A percentile compares a stretch with the other conserved stretches of the same genome.
Evolutionary conservation across 805 yeast genomes (phyloP).

Genomic region (Teunomyces aglyptinius): DNA sequence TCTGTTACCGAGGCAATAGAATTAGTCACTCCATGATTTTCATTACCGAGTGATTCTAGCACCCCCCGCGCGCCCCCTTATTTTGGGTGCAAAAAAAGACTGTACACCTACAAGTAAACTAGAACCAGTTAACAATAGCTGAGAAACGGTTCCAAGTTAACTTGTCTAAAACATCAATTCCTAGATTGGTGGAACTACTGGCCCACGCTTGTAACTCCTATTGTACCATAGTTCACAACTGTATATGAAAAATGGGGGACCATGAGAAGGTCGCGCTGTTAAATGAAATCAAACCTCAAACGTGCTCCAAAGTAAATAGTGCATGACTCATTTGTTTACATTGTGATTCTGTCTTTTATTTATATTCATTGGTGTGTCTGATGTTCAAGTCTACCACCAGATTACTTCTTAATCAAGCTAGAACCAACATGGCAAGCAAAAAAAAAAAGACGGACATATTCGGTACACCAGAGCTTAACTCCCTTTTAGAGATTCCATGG

Average conservation of each 20-base stretch:
- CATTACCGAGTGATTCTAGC: too few species aligned
- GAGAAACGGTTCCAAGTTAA: too few species aligned
- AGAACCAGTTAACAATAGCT: too few species aligned
- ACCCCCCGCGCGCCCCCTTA: neutral
- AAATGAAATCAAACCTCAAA: neutral
- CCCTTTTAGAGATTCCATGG: constrained; percentile 22
- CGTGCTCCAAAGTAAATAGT: neutral
- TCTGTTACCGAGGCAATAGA: too few species aligned
- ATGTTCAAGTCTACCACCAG: neutral
- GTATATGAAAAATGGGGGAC: neutral
- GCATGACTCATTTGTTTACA: constrained; percentile 1
- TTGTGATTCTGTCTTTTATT: neutral
- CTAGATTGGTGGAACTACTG: too few species aligned
- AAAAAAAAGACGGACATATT: neutral
- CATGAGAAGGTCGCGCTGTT: neutral
- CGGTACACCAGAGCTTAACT: constrained; percentile 10
- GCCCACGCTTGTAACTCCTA: neutral
- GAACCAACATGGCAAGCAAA: neutral
- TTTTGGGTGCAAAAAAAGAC: neutral
- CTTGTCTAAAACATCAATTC: too few species aligned
- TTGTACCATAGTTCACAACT: neutral
- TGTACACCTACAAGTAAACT: too few species aligned
- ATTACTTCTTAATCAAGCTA: neutral
- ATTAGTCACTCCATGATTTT: too few species aligned
- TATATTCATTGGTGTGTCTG: neutral